Base-by-base conservation (phyloP, 306 rosid genomes). In the Quercus dentata region DNA sequence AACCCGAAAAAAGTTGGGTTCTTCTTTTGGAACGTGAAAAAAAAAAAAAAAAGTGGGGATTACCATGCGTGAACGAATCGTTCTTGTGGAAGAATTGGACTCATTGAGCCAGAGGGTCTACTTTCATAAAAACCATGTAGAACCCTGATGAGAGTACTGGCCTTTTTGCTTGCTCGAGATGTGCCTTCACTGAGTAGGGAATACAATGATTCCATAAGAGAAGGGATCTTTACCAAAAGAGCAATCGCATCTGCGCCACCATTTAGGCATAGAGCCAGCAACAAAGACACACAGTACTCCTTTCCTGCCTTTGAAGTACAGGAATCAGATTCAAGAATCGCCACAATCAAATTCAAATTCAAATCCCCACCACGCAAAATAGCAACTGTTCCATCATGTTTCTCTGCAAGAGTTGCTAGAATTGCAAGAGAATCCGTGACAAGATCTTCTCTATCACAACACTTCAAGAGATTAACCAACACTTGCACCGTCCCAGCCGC, bases 121-220 rank as follows among this genome's bases (percentile, higher is more conserved):
- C 84, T 86, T 76, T 92, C 98, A 15, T 10, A 56, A 83, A 84
- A 90, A 57, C 87, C 91, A 63, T 94, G 97, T 62, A 92, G 89
- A 81, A 90, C 54, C 77, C 81, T 87, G 73, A 94, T 90, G 64
- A 94, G 90, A 86, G 88, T 76, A 86, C 90, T 85, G 7, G 95
- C 92, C 81, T 85, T 91, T 77, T 79, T 91, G 80, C 88, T 79
- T 67, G 86, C 90, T 77, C 92, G 73, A 68, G 85, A 85, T 12
- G 99, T 86, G 72, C 97, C 95, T 83, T 87, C 91, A 31, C 87
- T 83, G 6, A 93, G 69, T 76, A 84, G 68, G 33, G 87, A 88
- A 85, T 93, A 95, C 28, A 95, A 83, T 1, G 91, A 82, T 76
- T 83, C 87, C 92, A 93, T 95, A 0, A 93, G 89, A 51, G 88